A percentile compares a stretch with the other conserved stretches of the same genome.
phyloP scores from a whole-genome alignment of 441 rosid genomes.

The Gossypium trilobum region DNA sequence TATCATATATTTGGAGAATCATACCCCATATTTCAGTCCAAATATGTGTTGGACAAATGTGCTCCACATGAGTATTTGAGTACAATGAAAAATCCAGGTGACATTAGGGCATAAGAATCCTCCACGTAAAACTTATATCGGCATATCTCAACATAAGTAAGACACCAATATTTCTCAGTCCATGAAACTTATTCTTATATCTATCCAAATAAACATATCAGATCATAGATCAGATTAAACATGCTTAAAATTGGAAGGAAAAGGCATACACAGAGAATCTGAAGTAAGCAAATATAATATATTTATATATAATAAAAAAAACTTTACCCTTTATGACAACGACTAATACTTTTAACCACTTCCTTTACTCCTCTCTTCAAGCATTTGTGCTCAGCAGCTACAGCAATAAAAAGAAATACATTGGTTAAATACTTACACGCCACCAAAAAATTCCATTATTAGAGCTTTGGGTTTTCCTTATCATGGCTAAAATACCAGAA shows the following conservation, averaged over 20 bases:
- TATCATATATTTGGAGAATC: neutral
- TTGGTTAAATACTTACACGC: neutral
- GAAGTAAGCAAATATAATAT: neutral
- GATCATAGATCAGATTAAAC: neutral
- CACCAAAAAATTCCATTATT: neutral
- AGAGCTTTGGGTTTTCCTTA: neutral
- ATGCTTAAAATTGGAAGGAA: neutral
- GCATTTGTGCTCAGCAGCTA: conserved; percentile 83
- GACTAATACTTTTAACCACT: conserved; percentile 84
- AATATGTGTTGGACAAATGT: neutral
- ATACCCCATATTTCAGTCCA: neutral
- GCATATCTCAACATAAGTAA: neutral
- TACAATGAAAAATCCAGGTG: neutral
- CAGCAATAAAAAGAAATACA: neutral
- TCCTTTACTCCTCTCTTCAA: conserved; percentile 96
- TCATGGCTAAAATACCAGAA: neutral
- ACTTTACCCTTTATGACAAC: conserved; percentile 75
- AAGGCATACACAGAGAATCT: neutral
- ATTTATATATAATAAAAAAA: neutral
- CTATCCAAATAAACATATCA: neutral
- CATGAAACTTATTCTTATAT: neutral
- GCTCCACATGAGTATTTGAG: neutral
- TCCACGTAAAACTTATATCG: neutral
- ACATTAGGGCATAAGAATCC: neutral
- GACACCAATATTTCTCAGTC: neutral